These are phyloP conservation scores for Trichocomaceae sp. DNA, from an alignment of 2,329 filamentous ascomycete species.

Conservation along the genomic window DNA sequence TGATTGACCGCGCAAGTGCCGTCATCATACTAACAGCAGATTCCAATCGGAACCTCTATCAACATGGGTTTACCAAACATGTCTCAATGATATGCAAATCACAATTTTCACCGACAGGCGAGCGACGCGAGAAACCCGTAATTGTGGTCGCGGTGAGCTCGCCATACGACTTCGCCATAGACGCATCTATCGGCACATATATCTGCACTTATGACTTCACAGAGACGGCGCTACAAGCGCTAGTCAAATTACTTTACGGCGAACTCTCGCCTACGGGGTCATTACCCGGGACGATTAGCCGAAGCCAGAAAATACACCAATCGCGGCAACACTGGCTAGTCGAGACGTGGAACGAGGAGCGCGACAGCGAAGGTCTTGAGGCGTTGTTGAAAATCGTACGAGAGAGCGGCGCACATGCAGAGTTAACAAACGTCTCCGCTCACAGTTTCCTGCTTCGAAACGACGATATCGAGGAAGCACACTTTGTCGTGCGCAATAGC, in stretches of 20 bases:
- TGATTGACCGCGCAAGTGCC: constrained; percentile 80
- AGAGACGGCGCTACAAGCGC: constrained; percentile 76
- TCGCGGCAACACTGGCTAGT: constrained; percentile 95
- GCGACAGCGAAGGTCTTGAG: constrained; percentile 67
- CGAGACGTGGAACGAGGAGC: constrained; percentile 73
- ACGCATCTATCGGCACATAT: constrained; percentile 83
- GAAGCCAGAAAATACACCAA: constrained; percentile 79
- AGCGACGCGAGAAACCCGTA: constrained; percentile 64
- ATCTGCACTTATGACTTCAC: constrained; percentile 96
- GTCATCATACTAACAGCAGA: constrained; percentile 91
- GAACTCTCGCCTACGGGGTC: constrained; percentile 55
- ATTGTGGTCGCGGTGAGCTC: constrained; percentile 91
- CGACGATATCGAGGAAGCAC: constrained; percentile 66
- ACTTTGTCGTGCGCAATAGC: constrained; percentile 90
- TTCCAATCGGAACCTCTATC: constrained; percentile 87
- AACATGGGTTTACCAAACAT: constrained; percentile 91
- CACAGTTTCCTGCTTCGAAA: constrained; percentile 69
- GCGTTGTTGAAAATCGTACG: constrained; percentile 66
- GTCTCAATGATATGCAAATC: constrained; percentile 80
- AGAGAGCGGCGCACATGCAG: constrained; percentile 53
- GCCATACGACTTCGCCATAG: constrained; percentile 93
- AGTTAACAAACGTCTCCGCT: constrained; percentile 63
- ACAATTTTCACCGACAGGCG: constrained; percentile 33
- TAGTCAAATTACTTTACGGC: constrained; percentile 78
- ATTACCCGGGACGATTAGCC: constrained; percentile 67